phyloP scores from a whole-genome alignment of 257 asterid genomes.

The Lavandula angustifolia region DNA sequence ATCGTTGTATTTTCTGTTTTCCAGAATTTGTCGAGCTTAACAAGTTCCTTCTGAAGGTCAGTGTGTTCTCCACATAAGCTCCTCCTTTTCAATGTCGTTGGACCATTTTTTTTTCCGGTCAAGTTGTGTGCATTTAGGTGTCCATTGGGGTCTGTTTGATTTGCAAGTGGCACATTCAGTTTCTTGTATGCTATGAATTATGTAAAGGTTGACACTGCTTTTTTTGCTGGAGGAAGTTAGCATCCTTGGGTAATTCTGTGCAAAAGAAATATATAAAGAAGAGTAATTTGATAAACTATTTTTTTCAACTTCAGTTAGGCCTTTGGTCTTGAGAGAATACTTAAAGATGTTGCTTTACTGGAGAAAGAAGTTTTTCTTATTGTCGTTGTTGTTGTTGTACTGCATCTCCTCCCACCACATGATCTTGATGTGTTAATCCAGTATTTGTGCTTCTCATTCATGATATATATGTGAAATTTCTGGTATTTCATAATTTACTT shows the following conservation, averaged over 20 bases:
- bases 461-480: not conserved
- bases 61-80: conserved; percentile 34
- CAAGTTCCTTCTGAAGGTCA: conserved; percentile 80
- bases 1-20: conserved; percentile 16
- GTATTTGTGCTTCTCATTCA: not conserved
- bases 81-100: conserved; percentile 1
- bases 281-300: not conserved
- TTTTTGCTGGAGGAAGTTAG: not conserved
- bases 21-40: conserved; percentile 75
- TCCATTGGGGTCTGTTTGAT: not conserved
- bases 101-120: not conserved
- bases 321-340: not conserved
- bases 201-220: not conserved
- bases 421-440: conserved; percentile 15
- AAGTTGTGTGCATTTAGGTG: not conserved
- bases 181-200: conserved; percentile 5
- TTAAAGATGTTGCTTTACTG: too few relatives aligned
- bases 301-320: not conserved
- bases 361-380: not conserved
- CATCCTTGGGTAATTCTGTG: not conserved
- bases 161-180: conserved; percentile 1
- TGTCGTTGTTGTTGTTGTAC: not conserved
- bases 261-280: not conserved
- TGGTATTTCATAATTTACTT: not conserved
- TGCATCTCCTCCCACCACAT: conserved; percentile 3